phyloP scores from a whole-genome alignment of 2,329 filamentous ascomycete species.

The Trichophyton equinum region DNA sequence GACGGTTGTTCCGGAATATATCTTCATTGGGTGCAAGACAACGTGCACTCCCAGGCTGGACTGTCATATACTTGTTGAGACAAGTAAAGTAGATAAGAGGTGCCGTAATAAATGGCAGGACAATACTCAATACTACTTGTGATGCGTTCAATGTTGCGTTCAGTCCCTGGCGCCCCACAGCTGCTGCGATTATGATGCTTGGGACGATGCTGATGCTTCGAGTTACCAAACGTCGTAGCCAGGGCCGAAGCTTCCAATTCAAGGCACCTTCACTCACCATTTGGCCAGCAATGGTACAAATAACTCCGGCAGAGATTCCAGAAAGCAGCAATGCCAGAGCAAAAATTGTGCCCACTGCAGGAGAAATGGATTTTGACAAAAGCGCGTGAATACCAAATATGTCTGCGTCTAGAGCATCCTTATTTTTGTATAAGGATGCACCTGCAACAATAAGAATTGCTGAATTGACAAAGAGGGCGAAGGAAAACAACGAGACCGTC shows the following conservation, averaged over 20 bases:
- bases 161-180: constrained; percentile 59
- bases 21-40: not conserved
- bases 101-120: constrained; percentile 69
- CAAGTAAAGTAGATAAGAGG: constrained; percentile 80
- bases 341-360: constrained; percentile 70
- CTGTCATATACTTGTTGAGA: constrained; percentile 66
- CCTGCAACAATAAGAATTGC: constrained; percentile 73
- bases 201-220: constrained; percentile 70
- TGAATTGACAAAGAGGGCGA: constrained; percentile 74
- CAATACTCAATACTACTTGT: constrained; percentile 66
- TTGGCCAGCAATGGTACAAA: constrained; percentile 80
- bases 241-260: constrained; percentile 60
- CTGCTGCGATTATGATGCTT: constrained; percentile 69
- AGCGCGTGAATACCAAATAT: constrained; percentile 73
- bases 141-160: constrained; percentile 59
- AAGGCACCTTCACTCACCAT: constrained; percentile 79
- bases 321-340: constrained; percentile 68
- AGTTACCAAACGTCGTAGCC: constrained; percentile 66
- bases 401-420: constrained; percentile 54
- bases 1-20: not conserved
- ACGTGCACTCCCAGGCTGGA: constrained; percentile 36
- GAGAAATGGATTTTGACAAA: constrained; percentile 55
- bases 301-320: constrained; percentile 68
- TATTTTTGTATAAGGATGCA: constrained; percentile 48
- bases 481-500: constrained; percentile 61